Conservation (phyloP, 2,329 filamentous ascomycete species). For the Cryphonectria carpinicola region DNA sequence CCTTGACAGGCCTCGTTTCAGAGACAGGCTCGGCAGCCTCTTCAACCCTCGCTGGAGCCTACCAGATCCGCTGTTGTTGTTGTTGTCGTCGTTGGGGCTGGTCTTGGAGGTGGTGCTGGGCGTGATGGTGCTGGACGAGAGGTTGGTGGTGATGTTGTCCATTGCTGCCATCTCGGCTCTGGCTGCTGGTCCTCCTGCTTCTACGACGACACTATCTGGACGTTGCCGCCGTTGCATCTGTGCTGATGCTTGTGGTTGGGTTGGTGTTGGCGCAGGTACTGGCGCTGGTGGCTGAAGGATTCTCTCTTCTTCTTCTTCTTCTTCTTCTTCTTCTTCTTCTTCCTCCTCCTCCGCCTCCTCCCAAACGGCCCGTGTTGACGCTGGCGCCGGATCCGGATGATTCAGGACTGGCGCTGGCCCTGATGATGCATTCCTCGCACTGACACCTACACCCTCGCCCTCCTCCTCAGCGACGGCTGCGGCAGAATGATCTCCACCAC, state of each 20-base stretch:
- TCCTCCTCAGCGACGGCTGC: background rate
- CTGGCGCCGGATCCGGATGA: background rate
- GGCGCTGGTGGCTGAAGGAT: background rate
- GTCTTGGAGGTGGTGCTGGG: background rate
- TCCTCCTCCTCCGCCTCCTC: background rate
- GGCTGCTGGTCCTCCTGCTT: background rate
- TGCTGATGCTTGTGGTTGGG: background rate
- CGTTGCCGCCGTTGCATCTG: background rate
- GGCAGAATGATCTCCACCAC: background rate
- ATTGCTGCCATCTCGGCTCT: background rate
- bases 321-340: background rate
- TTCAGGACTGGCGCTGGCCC: slow-evolving; percentile 27
- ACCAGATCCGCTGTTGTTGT: background rate
- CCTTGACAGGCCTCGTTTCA: slow-evolving; percentile 14
- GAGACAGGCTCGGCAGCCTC: slow-evolving; percentile 14
- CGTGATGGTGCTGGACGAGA: background rate
- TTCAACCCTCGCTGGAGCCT: slow-evolving; percentile 13
- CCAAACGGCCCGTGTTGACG: background rate
- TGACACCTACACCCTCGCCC: background rate
- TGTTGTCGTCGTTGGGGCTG: background rate
- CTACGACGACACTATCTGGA: background rate
- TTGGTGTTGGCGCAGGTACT: background rate
- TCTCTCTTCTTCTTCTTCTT: background rate
- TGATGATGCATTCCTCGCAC: slow-evolving; percentile 19
- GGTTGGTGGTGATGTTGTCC: background rate